Percentiles rank a stretch among this genome's conserved stretches.
Evolutionary conservation across 352 stramenopile genomes (phyloP).

Genomic region (Globisporangium recalcitrans): DNA sequence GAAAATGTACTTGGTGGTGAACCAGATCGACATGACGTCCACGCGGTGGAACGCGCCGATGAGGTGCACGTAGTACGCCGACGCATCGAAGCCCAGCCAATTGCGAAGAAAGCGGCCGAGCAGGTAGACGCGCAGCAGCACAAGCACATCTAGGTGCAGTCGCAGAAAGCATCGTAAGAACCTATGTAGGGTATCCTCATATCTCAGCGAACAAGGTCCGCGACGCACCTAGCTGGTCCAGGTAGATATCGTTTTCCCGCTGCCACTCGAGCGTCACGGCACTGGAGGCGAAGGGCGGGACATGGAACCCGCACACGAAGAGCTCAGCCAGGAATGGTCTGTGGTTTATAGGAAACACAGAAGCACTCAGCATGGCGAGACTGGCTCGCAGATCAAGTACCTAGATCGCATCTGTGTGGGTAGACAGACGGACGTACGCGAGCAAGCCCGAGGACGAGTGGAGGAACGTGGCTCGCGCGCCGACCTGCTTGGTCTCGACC

Average conservation of each 20-base stretch:
- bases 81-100: slow-evolving; percentile 32
- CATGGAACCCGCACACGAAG: slow-evolving; percentile 34
- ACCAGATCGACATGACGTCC: slow-evolving; percentile 56
- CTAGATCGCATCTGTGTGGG: background rate
- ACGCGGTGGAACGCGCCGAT: slow-evolving; percentile 47
- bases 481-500: slow-evolving; percentile 37
- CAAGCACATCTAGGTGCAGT: slow-evolving; percentile 31
- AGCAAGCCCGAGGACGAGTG: slow-evolving; percentile 35
- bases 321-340: slow-evolving; percentile 42
- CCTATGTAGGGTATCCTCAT: background rate
- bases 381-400: background rate
- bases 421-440: slow-evolving; percentile 20
- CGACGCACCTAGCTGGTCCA: slow-evolving; percentile 47
- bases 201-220: background rate
- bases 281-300: slow-evolving; percentile 29
- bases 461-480: slow-evolving; percentile 25
- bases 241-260: slow-evolving; percentile 25
- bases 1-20: slow-evolving; percentile 56
- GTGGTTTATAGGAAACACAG: background rate
- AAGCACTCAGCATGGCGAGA: background rate
- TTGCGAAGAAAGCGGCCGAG: slow-evolving; percentile 48
- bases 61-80: slow-evolving; percentile 33
- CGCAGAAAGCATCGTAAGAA: background rate
- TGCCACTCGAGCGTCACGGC: slow-evolving; percentile 25
- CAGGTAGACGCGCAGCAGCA: slow-evolving; percentile 52